Base-by-base conservation (phyloP, 495 filamentous ascomycete genomes). In the Podospora conica region DNA sequence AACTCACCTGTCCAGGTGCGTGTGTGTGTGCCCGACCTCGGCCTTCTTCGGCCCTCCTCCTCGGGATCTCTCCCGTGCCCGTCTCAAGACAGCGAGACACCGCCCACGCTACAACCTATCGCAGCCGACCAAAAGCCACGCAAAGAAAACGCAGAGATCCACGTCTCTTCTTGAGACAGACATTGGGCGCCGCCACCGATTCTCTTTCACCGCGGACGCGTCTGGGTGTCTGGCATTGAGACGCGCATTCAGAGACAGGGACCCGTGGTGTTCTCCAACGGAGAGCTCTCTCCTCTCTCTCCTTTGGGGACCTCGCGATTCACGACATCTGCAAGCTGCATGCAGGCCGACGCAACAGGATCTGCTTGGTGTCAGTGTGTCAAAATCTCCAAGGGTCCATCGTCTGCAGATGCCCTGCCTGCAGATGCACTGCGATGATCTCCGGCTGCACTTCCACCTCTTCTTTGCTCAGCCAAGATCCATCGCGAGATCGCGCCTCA, bases 221-320 rank as follows among this genome's bases (percentile, higher is more conserved):
- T 64, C 55, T 58, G 25, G 40, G 40, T 64, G 54, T 64, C 63
- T 48, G 63, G 63, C 40, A 29, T 56, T 63, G 60, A 61, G 60
- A 61, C 60, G 48, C 48, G 58, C 15, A 55, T 58, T 31, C 12
- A 59, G 25, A 59, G 23, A 59, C 40, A 48, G 40, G 40, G 40
- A 48, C 40, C 40, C 18, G 40, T 48, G 40, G 40, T 48, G 20
- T 22, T 21, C 20, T 21, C 53, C 40, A 18, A 18, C 55, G 22
- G 22, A 57, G 55, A 5, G 11, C 55, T 22, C 25, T 7, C 25
- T 57, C 22, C 55, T 57, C 55, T 22, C 25, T 7, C 25, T 57
- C 22, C 55, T 57, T 57, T 27, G 25, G 55, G 18, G 21, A 24
- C n/a, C 22, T 61, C 60, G 23, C 60, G 60, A 61, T 33, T 61